phyloP scores from a whole-genome alignment of 805 yeast species.

The Metschnikowia similis region DNA sequence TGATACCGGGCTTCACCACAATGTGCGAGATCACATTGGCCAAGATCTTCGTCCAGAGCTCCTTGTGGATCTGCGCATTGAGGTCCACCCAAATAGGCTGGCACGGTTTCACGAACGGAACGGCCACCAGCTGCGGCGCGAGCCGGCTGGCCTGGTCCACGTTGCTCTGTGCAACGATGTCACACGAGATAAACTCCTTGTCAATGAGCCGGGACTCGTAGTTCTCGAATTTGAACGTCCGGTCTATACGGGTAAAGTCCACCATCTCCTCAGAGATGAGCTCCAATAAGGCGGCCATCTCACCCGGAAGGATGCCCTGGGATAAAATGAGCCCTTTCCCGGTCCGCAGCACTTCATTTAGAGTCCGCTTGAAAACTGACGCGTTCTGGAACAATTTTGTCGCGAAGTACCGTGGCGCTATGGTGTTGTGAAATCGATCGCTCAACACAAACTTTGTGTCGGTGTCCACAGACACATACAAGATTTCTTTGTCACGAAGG shows the following conservation, averaged over 20 bases:
- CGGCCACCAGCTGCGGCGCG: constrained; percentile 26
- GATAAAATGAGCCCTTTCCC: constrained; percentile 54
- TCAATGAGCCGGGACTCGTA: constrained; percentile 77
- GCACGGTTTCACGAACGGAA: constrained; percentile 60
- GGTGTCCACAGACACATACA: constrained; percentile 39
- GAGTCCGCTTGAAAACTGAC: constrained; percentile 38
- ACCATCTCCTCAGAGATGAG: constrained; percentile 35
- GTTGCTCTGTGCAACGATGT: constrained; percentile 41
- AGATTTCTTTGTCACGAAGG: constrained; percentile 53
- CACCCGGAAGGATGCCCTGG: constrained; percentile 55
- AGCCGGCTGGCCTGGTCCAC: constrained; percentile 3
- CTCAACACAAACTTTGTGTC: constrained; percentile 52
- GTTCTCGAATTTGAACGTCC: constrained; percentile 48
- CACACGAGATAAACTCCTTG: constrained; percentile 62
- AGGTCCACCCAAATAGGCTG: constrained; percentile 70
- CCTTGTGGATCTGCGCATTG: constrained; percentile 52
- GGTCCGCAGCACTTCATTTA: constrained; percentile 39
- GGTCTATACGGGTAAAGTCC: constrained; percentile 41
- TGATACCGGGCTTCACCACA: constrained; percentile 36
- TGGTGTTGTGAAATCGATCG: constrained; percentile 44
- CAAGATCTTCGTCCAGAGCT: constrained; percentile 58
- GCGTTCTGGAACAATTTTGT: constrained; percentile 43
- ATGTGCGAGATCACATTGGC: constrained; percentile 38
- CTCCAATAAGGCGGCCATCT: constrained; percentile 60
- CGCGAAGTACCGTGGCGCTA: constrained; percentile 36